Conservation (phyloP, 176 grass and related monocot genomes). For the Poa pratensis region DNA sequence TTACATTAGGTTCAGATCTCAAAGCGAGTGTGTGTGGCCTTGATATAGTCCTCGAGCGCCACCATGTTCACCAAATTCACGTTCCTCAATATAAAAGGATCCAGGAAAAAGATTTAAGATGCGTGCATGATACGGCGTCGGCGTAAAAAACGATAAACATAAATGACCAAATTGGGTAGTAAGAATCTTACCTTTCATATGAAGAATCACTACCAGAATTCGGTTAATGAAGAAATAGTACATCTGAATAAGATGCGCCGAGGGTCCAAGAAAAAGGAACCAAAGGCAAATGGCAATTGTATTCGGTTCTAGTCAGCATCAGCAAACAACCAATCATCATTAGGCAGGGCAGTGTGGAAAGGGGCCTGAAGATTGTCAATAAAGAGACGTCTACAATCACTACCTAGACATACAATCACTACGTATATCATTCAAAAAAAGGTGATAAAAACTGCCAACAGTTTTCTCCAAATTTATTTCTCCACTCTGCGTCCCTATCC, state of each 20-base stretch:
- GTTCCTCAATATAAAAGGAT: conserved; percentile 6
- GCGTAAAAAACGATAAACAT: conserved; percentile 16
- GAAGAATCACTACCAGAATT: conserved; percentile 15
- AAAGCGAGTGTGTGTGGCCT: too few species aligned
- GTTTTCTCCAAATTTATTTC: not conserved
- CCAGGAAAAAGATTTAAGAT: not conserved
- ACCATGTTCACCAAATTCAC: too few species aligned
- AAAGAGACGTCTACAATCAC: conserved; percentile 14
- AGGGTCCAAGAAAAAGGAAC: conserved; percentile 18
- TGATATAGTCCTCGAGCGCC: too few species aligned
- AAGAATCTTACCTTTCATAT: conserved; percentile 27
- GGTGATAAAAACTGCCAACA: conserved; percentile 1
- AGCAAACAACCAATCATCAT: conserved; percentile 39
- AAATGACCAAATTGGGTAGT: not conserved
- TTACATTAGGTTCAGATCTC: too few species aligned
- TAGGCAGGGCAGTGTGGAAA: conserved; percentile 17
- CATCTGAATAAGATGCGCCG: conserved; percentile 24
- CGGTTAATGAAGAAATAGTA: conserved; percentile 31
- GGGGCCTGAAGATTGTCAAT: not conserved
- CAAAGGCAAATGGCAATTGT: conserved; percentile 40
- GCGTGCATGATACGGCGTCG: not conserved
- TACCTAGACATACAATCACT: not conserved
- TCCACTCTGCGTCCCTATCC: not conserved
- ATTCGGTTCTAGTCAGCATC: conserved; percentile 35
- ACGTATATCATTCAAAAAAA: not conserved